phyloP scores from a whole-genome alignment of 2,329 filamentous ascomycete genomes.

The Didymella arachidicola region DNA sequence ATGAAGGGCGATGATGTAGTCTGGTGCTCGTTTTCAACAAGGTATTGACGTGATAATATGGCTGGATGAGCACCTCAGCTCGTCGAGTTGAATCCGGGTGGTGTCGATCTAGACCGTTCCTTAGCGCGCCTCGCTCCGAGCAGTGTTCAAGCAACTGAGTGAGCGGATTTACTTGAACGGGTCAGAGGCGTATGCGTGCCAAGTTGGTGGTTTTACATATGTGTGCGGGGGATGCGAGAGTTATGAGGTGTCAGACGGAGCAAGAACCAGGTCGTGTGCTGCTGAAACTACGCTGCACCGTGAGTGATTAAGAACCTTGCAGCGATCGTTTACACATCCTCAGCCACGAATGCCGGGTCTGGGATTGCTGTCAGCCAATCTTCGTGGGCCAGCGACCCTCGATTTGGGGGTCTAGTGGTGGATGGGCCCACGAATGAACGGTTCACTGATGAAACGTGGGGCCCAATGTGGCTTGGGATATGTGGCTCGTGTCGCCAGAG shows the following conservation, averaged over 20 bases:
- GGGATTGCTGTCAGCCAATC: background rate
- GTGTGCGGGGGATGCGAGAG: background rate
- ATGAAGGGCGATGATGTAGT: background rate
- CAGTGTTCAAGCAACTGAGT: conserved; percentile 3
- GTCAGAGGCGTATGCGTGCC: background rate
- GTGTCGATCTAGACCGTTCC: conserved; percentile 18
- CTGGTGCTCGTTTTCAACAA: background rate
- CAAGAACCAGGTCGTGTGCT: background rate
- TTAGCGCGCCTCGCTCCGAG: conserved; percentile 14
- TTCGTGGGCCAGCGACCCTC: background rate
- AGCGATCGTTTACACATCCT: conserved; percentile 18
- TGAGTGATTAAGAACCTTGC: conserved; percentile 15
- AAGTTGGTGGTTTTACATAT: background rate
- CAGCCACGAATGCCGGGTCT: conserved; percentile 3
- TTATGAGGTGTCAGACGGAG: background rate
- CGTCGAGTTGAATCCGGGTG: conserved; percentile 1
- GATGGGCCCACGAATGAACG: conserved; percentile 5
- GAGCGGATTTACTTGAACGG: conserved; percentile 9
- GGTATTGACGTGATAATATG: background rate
- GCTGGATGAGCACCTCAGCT: conserved; percentile 7
- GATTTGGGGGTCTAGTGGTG: background rate
- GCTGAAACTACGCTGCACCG: background rate
- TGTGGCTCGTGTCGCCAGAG: conserved; percentile 2
- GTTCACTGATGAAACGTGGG: conserved; percentile 6
- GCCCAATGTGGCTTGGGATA: conserved; percentile 9